Percentiles rank a stretch among this genome's conserved stretches.
Conservation (phyloP, 352 stramenopile species). For the Phytophthora boehmeriae region DNA sequence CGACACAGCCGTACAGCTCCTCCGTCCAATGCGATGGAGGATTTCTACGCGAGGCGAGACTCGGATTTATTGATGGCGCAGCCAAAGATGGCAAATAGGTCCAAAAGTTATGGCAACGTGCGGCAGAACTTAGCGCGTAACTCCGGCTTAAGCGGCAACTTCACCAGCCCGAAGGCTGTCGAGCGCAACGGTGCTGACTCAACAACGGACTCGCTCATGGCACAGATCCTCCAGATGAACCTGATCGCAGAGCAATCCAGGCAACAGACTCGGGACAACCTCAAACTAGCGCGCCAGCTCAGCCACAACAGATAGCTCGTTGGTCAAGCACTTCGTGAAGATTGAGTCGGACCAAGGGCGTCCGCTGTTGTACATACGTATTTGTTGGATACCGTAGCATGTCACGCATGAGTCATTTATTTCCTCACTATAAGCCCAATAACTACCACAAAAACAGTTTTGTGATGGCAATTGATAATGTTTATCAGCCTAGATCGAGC, state of each 20-base stretch:
- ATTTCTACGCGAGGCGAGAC: constrained; percentile 28
- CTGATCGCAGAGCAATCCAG: constrained; percentile 71
- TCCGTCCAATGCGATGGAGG: constrained; percentile 8
- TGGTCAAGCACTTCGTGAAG: constrained; percentile 18
- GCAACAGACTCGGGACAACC: constrained; percentile 64
- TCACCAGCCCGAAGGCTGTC: constrained; percentile 15
- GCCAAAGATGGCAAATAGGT: constrained; percentile 11
- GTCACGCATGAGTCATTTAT: constrained; percentile 34
- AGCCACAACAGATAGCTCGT: constrained; percentile 44
- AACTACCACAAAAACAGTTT: constrained; percentile 25
- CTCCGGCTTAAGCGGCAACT: constrained; percentile 16
- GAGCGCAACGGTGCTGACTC: constrained; percentile 19
- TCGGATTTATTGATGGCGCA: constrained; percentile 33
- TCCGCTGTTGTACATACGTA: constrained; percentile 31
- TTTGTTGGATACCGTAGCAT: constrained; percentile 28
- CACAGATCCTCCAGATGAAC: constrained; percentile 80
- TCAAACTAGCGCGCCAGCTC: constrained; percentile 58
- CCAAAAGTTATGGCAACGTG: constrained; percentile 2
- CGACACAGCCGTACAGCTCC: constrained; percentile 19
- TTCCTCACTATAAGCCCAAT: constrained; percentile 32
- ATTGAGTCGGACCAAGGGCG: constrained; percentile 39
- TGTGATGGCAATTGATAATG: too few relatives aligned
- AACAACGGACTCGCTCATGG: constrained; percentile 62
- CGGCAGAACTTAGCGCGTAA: constrained; percentile 4
- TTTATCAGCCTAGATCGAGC: constrained; percentile 15